phyloP scores from a whole-genome alignment of 257 asterid genomes.

The Thymus quinquecostatus region DNA sequence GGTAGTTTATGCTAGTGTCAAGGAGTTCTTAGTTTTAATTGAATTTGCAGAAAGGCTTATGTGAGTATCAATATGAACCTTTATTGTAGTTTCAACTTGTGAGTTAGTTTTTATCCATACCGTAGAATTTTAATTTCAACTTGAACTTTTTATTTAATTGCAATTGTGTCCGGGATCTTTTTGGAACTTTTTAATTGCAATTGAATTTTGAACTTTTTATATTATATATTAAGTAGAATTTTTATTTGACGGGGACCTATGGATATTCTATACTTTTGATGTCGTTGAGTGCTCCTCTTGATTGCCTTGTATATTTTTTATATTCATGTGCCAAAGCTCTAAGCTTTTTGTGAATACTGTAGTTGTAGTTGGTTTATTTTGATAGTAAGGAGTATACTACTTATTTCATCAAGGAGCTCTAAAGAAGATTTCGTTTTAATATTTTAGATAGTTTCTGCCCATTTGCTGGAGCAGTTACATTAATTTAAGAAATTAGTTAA shows the following conservation, averaged over 20 bases:
- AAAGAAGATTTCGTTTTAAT: neutral
- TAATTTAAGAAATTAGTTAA: neutral
- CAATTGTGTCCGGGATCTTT: neutral
- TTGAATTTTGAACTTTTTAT: no score
- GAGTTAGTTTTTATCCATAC: neutral
- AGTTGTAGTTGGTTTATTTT: no score
- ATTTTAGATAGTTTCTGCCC: neutral
- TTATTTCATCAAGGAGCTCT: neutral
- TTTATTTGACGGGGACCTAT: neutral
- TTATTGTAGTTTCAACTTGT: neutral
- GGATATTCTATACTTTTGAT: neutral
- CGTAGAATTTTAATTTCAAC: no score
- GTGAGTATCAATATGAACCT: neutral
- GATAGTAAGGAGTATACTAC: neutral
- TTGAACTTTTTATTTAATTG: no score
- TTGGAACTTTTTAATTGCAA: neutral
- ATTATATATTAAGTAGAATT: no score
- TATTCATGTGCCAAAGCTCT: no score
- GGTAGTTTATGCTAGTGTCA: neutral
- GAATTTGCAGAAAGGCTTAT: neutral
- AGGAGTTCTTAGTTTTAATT: neutral
- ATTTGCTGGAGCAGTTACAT: neutral
- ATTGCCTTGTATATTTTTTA: no score
- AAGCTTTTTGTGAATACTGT: no score
- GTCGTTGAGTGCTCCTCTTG: neutral